Percentiles rank a stretch among this genome's conserved stretches.
phyloP scores from a whole-genome alignment of 805 yeast species.

The Saturnispora hagleri region DNA sequence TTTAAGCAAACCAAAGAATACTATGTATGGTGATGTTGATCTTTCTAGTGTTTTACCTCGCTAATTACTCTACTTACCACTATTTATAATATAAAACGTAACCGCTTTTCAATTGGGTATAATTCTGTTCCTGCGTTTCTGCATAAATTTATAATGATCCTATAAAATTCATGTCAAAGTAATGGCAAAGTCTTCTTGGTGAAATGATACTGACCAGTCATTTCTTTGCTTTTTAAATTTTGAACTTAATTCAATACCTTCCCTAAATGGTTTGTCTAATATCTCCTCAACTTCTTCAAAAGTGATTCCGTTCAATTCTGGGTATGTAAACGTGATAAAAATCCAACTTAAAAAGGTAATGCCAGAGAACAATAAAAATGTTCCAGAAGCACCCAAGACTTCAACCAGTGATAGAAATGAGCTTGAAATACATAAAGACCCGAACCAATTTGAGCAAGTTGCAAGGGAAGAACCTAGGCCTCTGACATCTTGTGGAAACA shows the following conservation, averaged over 20 bases:
- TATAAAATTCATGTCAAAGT: neutral
- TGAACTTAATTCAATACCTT: neutral
- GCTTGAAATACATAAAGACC: slow-evolving; percentile 82
- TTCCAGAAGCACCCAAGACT: slow-evolving; percentile 89
- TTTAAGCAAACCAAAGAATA: slow-evolving; percentile 1
- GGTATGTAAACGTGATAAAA: slow-evolving; percentile 76
- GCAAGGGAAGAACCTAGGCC: slow-evolving; percentile 87
- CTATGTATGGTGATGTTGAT: slow-evolving; percentile 7
- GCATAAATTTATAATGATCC: neutral
- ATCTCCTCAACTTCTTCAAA: slow-evolving; percentile 85
- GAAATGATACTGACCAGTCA: neutral
- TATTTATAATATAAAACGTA: neutral
- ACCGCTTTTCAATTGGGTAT: neutral
- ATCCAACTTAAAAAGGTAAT: slow-evolving; percentile 63
- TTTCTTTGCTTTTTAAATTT: neutral
- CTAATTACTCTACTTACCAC: neutral
- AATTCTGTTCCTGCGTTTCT: neutral
- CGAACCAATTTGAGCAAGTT: slow-evolving; percentile 92
- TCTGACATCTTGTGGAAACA: slow-evolving; percentile 88
- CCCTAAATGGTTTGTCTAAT: slow-evolving; percentile 24
- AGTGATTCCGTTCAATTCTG: slow-evolving; percentile 84
- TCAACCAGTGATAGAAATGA: slow-evolving; percentile 91
- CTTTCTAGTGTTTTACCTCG: slow-evolving; percentile 10
- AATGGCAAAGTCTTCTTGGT: neutral
- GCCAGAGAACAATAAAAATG: slow-evolving; percentile 84